Percentiles rank a stretch among this genome's conserved stretches.
Conservation (phyloP, 306 rosid genomes). For the Parietaria judaica region DNA sequence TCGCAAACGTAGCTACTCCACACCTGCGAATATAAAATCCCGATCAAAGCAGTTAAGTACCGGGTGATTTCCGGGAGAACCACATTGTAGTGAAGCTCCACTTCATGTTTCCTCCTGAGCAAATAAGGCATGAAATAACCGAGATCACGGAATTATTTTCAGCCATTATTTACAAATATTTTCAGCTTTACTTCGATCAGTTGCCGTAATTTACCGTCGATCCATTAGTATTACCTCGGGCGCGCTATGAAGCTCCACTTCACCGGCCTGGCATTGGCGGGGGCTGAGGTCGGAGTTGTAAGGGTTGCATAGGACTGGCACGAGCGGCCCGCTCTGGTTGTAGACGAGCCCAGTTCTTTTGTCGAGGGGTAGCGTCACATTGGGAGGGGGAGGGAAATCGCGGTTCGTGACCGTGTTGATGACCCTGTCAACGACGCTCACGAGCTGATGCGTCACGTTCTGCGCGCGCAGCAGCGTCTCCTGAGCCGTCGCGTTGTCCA, state of each 20-base stretch:
- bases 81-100: too few species aligned
- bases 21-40: slow-evolving; percentile 38
- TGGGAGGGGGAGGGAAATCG: slow-evolving; percentile 15
- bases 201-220: neutral
- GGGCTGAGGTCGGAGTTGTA: slow-evolving; percentile 21
- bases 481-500: slow-evolving; percentile 42
- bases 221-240: slow-evolving; percentile 29
- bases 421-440: slow-evolving; percentile 24
- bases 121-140: too few species aligned
- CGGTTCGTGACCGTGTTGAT: slow-evolving; percentile 27
- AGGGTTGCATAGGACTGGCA: slow-evolving; percentile 71
- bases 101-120: too few species aligned
- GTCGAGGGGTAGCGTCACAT: too few species aligned
- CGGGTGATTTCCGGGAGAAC: too few species aligned
- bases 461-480: slow-evolving; percentile 35
- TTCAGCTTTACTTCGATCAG: too few species aligned
- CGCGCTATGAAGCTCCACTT: slow-evolving; percentile 37
- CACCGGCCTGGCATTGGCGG: slow-evolving; percentile 38
- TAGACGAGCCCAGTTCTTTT: slow-evolving; percentile 18
- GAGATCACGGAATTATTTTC: too few species aligned
- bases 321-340: slow-evolving; percentile 60
- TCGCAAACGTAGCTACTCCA: slow-evolving; percentile 53
- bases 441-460: slow-evolving; percentile 32
- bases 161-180: too few species aligned
- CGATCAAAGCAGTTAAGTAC: too few species aligned